Evolutionary conservation across 208 protist genomes (phyloP).

Genomic region (Leishmania major): DNA sequence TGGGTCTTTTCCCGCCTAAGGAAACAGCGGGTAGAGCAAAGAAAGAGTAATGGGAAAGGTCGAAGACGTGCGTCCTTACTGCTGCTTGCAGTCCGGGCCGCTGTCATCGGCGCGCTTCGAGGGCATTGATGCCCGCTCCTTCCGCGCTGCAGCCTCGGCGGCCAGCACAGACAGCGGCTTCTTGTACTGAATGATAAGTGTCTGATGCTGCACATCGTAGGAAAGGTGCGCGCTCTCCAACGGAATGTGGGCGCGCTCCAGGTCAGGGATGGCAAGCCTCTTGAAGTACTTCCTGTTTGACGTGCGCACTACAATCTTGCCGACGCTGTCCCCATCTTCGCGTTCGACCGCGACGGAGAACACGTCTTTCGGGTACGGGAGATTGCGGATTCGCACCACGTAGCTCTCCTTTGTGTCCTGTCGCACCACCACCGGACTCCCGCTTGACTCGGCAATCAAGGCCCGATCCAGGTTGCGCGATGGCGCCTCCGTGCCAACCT

Average conservation of each 20-base stretch:
- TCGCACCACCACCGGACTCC: slow-evolving; percentile 81
- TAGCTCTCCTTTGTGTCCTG: slow-evolving; percentile 86
- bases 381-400: slow-evolving; percentile 92
- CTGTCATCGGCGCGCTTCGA: slow-evolving; percentile 66
- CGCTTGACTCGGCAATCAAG: slow-evolving; percentile 72
- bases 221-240: slow-evolving; percentile 68
- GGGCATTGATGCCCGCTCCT: slow-evolving; percentile 74
- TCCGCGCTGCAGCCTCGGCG: slow-evolving; percentile 71
- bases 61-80: slow-evolving; percentile 38
- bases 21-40: not conserved
- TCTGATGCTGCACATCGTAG: slow-evolving; percentile 92
- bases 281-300: slow-evolving; percentile 97
- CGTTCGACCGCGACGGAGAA: slow-evolving; percentile 87
- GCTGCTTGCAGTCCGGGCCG: slow-evolving; percentile 60
- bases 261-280: slow-evolving; percentile 83
- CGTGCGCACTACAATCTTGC: slow-evolving; percentile 93
- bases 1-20: not conserved
- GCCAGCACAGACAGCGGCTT: slow-evolving; percentile 84
- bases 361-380: slow-evolving; percentile 88
- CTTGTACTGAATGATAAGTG: slow-evolving; percentile 92
- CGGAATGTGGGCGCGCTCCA: slow-evolving; percentile 61
- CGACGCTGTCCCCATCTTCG: slow-evolving; percentile 38
- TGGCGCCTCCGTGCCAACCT: slow-evolving; percentile 81
- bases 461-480: slow-evolving; percentile 63
- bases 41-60: not conserved